Percentiles rank a stretch among this genome's conserved stretches.
Conservation (phyloP, 2,329 filamentous ascomycete genomes). For the Capronia coronata region DNA sequence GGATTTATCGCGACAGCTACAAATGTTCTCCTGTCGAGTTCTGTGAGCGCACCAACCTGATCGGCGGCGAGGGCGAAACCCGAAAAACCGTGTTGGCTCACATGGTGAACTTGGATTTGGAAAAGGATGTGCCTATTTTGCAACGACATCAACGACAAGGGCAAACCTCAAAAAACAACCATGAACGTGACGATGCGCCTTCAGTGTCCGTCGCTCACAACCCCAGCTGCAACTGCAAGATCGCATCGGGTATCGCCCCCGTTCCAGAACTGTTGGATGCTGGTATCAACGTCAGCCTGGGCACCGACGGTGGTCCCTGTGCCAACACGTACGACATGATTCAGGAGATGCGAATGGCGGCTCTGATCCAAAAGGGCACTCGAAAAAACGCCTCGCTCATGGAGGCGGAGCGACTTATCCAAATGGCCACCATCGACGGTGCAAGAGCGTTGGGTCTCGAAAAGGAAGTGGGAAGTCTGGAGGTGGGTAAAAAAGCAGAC, state of each 20-base stretch:
- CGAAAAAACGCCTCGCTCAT: conserved; percentile 40
- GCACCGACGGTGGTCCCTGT: conserved; percentile 50
- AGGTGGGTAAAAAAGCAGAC: conserved; percentile 40
- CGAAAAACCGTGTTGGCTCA: conserved; percentile 45
- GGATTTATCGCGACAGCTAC: conserved; percentile 29
- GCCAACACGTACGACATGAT: conserved; percentile 49
- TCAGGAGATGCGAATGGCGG: conserved; percentile 49
- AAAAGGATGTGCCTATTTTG: conserved; percentile 39
- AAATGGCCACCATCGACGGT: conserved; percentile 49
- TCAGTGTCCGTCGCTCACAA: conserved; percentile 50
- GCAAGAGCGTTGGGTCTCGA: conserved; percentile 45
- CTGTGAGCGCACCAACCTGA: conserved; percentile 37
- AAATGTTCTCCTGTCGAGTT: conserved; percentile 37
- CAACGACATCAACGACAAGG: too few relatives aligned
- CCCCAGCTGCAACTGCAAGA: conserved; percentile 48
- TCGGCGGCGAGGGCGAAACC: conserved; percentile 22
- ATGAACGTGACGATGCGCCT: too few relatives aligned
- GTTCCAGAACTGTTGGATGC: conserved; percentile 42
- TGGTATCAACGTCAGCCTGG: conserved; percentile 44
- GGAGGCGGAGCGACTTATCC: conserved; percentile 42
- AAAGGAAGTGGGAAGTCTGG: conserved; percentile 35
- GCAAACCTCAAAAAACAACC: too few relatives aligned
- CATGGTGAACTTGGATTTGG: conserved; percentile 46
- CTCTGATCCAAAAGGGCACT: conserved; percentile 44
- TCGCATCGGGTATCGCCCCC: conserved; percentile 46